Base-by-base conservation (phyloP, 2,329 filamentous ascomycete species). In the Stagonosporopsis tanaceti region DNA sequence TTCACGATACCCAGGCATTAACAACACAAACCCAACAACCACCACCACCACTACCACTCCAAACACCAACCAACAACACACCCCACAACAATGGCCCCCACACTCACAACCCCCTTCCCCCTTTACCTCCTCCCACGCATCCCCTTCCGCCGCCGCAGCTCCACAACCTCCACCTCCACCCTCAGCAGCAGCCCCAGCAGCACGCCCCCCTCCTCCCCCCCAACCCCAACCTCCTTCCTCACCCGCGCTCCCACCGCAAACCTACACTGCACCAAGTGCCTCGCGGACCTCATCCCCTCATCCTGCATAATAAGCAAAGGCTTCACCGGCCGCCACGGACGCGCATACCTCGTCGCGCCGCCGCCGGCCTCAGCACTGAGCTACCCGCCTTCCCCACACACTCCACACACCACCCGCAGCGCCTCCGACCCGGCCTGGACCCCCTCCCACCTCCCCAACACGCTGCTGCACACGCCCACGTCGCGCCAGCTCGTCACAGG, bases 271-370 rank as follows among this genome's bases (percentile, higher is more conserved):
- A 79, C 81, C 27, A 81, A 82, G 63, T 89, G 86, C 69, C 81
- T 85, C 38, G 77, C 83, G 11, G 84, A 88, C 66, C 79, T 89
- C 44, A 84, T 85, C 61, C 78, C 84, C 51, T 82, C 83, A 15
- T 80, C 80, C 6, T 84, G 86, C 60, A 87, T 88, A 55, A 84
- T 88, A 66, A 83, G 79, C 76, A 88, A 88, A 76, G 86, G 86
- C 51, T 89, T 89, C 74, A 88, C 84, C 24, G 86, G 86, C 60
- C 83, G 86, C 17, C 84, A 88, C 70, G 86, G 86, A 6, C 84
- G 86, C 54, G 86, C 86, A 39, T 88, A 87, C 72, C 84, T 89
- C 55, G 85, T 89, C 30, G 78, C 83, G 1, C 80, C 83, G 2
- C 72, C 76, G 1, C 6, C 65, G 75, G 6, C 67, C 73, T 34